Conservation (phyloP, 495 filamentous ascomycete species). For the Chaetomium tenue region DNA sequence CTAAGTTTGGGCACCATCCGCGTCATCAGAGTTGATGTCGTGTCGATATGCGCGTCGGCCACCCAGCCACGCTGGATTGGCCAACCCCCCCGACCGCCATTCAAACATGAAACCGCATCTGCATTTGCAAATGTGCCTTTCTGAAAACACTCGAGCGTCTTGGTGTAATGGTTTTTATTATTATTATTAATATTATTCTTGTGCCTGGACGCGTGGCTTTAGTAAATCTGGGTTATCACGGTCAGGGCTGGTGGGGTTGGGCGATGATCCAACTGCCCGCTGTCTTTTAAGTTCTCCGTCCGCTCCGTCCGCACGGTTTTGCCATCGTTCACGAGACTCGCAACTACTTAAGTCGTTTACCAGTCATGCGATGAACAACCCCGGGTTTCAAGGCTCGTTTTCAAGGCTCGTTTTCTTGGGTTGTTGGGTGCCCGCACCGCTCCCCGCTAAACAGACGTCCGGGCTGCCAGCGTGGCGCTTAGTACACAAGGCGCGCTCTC, state of each 20-base stretch:
- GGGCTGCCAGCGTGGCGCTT: background rate
- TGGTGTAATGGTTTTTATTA: background rate
- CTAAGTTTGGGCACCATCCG: conserved; percentile 14
- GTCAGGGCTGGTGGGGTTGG: background rate
- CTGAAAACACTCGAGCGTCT: background rate
- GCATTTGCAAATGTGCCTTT: background rate
- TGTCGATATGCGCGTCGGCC: conserved; percentile 20
- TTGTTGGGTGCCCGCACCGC: conserved; percentile 10
- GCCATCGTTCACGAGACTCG: too few species aligned
- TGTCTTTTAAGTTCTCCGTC: background rate
- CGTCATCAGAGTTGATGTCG: conserved; percentile 25
- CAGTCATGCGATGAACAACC: background rate
- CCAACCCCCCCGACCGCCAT: background rate
- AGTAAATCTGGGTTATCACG: background rate
- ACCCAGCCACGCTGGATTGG: conserved; percentile 15
- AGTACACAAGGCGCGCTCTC: background rate
- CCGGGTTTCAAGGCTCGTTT: background rate
- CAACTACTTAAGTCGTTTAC: too few species aligned
- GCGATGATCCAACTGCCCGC: background rate
- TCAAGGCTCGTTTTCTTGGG: too few species aligned
- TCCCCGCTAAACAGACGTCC: background rate
- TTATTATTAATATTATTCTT: background rate
- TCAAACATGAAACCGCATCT: conserved; percentile 2
- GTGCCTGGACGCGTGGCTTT: background rate
- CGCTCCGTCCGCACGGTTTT: too few species aligned